phyloP scores from a whole-genome alignment of 352 stramenopile species.

The Globisporangium echinulatum region DNA sequence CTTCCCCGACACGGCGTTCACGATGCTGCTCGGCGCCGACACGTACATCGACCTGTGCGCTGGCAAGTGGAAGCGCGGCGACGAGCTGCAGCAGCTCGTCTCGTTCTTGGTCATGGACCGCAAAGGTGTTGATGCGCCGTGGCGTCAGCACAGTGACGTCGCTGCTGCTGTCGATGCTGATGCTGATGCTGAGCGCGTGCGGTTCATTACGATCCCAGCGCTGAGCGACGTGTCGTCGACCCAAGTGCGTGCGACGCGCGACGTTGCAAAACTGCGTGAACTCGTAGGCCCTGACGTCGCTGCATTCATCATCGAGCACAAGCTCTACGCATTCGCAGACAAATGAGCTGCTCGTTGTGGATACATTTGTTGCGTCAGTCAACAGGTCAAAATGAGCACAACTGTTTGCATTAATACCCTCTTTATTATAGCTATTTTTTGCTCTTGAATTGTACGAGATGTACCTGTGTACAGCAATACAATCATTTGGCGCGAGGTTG shows the following conservation, averaged over 20 bases:
- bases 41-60: conserved; percentile 76
- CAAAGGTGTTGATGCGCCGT: conserved; percentile 42
- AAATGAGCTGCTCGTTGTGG: neutral
- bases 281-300: conserved; percentile 48
- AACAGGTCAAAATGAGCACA: too few species aligned
- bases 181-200: conserved; percentile 19
- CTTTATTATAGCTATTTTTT: neutral
- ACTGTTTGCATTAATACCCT: neutral
- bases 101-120: conserved; percentile 70
- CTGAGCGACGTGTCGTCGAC: conserved; percentile 79
- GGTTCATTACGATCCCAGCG: conserved; percentile 45
- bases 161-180: neutral
- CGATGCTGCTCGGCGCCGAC: conserved; percentile 75
- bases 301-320: conserved; percentile 70
- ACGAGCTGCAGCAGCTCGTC: conserved; percentile 62
- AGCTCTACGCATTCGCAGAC: conserved; percentile 67
- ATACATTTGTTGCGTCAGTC: too few species aligned
- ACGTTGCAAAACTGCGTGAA: conserved; percentile 28
- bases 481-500: conserved; percentile 5
- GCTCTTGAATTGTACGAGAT: neutral
- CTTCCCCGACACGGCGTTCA: conserved; percentile 49
- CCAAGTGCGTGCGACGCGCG: conserved; percentile 30
- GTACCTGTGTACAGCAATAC: neutral
- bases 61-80: conserved; percentile 83
- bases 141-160: conserved; percentile 13